Evolutionary conservation across 2,329 filamentous ascomycete species (phyloP), one percentile per base, ranked within the genome.

Genomic region (Uncinocarpus reesii): DNA sequence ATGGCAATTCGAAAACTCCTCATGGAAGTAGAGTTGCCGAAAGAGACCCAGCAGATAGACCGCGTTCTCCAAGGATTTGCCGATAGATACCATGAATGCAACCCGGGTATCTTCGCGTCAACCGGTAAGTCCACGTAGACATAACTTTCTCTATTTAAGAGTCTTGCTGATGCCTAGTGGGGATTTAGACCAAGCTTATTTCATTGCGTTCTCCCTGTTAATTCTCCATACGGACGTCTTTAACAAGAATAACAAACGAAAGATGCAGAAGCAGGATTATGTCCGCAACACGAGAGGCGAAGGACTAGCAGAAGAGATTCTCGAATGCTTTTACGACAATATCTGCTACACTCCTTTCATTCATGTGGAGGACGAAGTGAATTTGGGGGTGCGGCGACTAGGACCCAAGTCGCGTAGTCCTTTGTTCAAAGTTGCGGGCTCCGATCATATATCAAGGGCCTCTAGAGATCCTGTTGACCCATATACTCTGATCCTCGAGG

Each of bases 181-280:
- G 4, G 43, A 36, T 46, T 50, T 32, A 55, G 92, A 96, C 60
- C 87, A 95, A 67, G 89, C 92, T n/a, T 95, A 96, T 64, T 95
- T 96, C 60, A 90, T 96, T 55, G 88, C 90, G 13, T 98, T 98
- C 62, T 96, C 90, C 1, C 80, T 98, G 49, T 78, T 98, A 51
- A 95, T 98, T 57, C 73, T 98, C 28, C 92, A 98, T 59, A 96
- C 92, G 0, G 92, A 98, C 62, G 86, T 94, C n/a, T 96, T 96
- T 78, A 98, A 98, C 73, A 95, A 94, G 68, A 98, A 96, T 71
- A 96, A 96, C 71, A 96, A 96, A 70, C 79, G 92, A 65, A 98
- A 98, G 68, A 98, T 98, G 92, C 88, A 94, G 61, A 93, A 94
- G 62, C 71, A 77, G 0, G 92, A 96, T 60, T 98, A 98, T 66